Evolutionary conservation across 495 filamentous ascomycete genomes (phyloP).

Genomic region (Recurvomyces mirabilis): DNA sequence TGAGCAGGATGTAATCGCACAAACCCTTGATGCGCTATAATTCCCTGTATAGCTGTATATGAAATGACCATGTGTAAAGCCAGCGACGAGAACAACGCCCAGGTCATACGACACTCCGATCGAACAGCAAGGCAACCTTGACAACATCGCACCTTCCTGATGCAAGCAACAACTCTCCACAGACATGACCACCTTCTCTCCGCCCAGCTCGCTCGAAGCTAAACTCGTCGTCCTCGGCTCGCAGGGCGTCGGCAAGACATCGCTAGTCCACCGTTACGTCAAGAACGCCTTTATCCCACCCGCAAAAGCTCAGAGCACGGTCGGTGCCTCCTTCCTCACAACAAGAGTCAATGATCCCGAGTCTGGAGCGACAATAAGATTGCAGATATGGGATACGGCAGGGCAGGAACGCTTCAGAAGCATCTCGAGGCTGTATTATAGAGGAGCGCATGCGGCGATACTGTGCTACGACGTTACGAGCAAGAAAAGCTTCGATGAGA

Average conservation of each 20-base stretch:
- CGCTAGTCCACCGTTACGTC: constrained; percentile 76
- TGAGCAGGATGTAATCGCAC: too few relatives aligned
- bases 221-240: constrained; percentile 86
- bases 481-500: constrained; percentile 74
- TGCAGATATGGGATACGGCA: constrained; percentile 92
- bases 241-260: constrained; percentile 91
- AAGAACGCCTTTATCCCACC: constrained; percentile 63
- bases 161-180: too few relatives aligned
- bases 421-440: constrained; percentile 89
- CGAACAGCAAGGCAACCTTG: too few relatives aligned
- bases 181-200: constrained; percentile 2
- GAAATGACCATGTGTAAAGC: too few relatives aligned
- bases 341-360: constrained; percentile 82
- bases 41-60: too few relatives aligned
- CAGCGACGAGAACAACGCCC: too few relatives aligned
- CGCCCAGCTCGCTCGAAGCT: constrained; percentile 19
- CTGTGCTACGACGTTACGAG: constrained; percentile 93
- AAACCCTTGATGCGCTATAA: too few relatives aligned
- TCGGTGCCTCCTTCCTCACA: constrained; percentile 89
- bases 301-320: constrained; percentile 57
- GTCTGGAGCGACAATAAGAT: constrained; percentile 62
- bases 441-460: constrained; percentile 86
- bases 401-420: constrained; percentile 91
- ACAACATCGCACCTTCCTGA: too few relatives aligned
- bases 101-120: too few relatives aligned